Evolutionary conservation across 2,329 filamentous ascomycete genomes (phyloP).

Genomic region (Fusarium albosuccineum): DNA sequence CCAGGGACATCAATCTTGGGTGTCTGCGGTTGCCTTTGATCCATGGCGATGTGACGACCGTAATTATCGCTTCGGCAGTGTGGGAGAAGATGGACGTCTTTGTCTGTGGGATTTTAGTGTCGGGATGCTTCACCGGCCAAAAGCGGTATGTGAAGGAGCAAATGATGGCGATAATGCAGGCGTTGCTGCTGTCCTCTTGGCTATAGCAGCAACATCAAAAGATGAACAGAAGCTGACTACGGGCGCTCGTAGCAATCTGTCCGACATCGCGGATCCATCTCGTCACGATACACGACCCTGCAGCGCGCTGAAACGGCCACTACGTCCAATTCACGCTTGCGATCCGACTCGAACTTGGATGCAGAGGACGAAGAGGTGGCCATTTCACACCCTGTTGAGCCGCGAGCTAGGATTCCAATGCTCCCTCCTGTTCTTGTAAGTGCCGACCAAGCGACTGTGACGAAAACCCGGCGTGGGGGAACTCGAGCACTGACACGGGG

Average conservation of each 20-base stretch:
- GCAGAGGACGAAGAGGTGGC: conserved; percentile 67
- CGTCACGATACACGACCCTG: conserved; percentile 61
- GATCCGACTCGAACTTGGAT: conserved; percentile 79
- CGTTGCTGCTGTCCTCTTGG: not conserved
- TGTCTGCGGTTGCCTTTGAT: conserved; percentile 93
- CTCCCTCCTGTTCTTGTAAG: conserved; percentile 90
- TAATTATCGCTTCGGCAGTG: conserved; percentile 95
- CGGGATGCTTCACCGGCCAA: conserved; percentile 93
- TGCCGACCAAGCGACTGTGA: conserved; percentile 26
- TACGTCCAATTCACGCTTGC: conserved; percentile 68
- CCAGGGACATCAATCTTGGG: conserved; percentile 96
- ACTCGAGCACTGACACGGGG: conserved; percentile 31
- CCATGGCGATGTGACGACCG: conserved; percentile 96
- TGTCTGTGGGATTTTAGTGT: conserved; percentile 98
- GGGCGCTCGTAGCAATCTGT: conserved; percentile 37
- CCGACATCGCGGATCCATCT: conserved; percentile 65
- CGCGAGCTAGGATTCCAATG: conserved; percentile 85
- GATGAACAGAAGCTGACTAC: conserved; percentile 28
- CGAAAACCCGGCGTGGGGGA: conserved; percentile 5
- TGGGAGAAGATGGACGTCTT: conserved; percentile 91
- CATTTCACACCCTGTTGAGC: conserved; percentile 84
- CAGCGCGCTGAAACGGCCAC: conserved; percentile 74
- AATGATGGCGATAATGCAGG: not conserved
- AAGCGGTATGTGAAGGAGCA: conserved; percentile 71
- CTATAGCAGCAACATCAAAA: not conserved